Evolutionary conservation across 441 rosid genomes (phyloP).

Genomic region (Dalechampia spathulata): DNA sequence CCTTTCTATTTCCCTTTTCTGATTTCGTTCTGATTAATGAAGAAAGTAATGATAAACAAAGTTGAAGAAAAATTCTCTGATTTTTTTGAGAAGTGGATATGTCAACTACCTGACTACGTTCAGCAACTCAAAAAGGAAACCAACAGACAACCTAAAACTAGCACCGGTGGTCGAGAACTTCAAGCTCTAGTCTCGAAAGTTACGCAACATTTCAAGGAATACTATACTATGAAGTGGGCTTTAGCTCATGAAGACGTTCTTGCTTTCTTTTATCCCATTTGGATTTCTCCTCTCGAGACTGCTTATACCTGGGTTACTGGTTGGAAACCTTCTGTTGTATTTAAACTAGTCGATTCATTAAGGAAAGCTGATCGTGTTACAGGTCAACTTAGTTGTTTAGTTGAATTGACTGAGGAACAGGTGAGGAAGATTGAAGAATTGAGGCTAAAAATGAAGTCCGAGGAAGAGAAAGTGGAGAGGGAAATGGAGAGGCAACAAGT

Average conservation of each 20-base stretch:
- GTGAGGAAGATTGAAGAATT: slow-evolving; percentile 41
- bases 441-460: slow-evolving; percentile 43
- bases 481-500: slow-evolving; percentile 89
- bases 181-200: slow-evolving; percentile 45
- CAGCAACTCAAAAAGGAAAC: slow-evolving; percentile 27
- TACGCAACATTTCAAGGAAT: slow-evolving; percentile 72
- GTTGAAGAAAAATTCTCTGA: slow-evolving; percentile 40
- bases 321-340: slow-evolving; percentile 62
- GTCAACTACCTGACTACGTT: slow-evolving; percentile 41
- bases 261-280: slow-evolving; percentile 48
- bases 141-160: no score
- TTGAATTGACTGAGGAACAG: slow-evolving; percentile 44
- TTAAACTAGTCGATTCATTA: slow-evolving; percentile 41
- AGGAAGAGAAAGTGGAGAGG: slow-evolving; percentile 69
- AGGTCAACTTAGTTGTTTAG: slow-evolving; percentile 2
- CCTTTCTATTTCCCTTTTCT: no score
- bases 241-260: slow-evolving; percentile 56
- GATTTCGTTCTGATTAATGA: neutral
- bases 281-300: slow-evolving; percentile 55
- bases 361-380: slow-evolving; percentile 16
- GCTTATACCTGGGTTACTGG: slow-evolving; percentile 70
- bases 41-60: slow-evolving; percentile 24
- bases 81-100: slow-evolving; percentile 50
- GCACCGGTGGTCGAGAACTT: slow-evolving; percentile 20
- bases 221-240: slow-evolving; percentile 68